These are phyloP conservation scores for Phytopythium delawarense DNA, from an alignment of 352 stramenopile genomes.

Conservation along the genomic window DNA sequence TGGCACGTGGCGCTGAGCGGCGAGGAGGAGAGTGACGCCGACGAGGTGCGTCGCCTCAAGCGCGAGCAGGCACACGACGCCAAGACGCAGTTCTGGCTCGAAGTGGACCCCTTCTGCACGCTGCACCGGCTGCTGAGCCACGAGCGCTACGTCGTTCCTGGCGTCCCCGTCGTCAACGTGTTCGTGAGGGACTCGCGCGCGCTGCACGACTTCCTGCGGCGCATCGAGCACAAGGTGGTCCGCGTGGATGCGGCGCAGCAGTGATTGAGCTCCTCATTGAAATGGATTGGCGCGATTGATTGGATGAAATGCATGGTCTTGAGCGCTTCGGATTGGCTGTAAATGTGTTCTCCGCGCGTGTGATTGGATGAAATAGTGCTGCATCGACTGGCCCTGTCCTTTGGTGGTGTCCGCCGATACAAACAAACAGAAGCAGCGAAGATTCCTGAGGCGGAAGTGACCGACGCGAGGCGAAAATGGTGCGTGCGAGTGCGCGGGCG, in stretches of 20 bases:
- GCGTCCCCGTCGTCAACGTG: conserved; percentile 80
- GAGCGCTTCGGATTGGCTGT: neutral
- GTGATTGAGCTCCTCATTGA: neutral
- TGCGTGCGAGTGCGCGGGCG: neutral
- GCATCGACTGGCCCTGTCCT: conserved; percentile 1
- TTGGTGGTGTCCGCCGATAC: neutral
- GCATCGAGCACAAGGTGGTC: conserved; percentile 62
- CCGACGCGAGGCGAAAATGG: neutral
- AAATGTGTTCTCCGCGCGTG: conserved; percentile 7
- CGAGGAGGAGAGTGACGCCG: conserved; percentile 63
- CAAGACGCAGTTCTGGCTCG: conserved; percentile 75
- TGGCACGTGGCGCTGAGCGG: conserved; percentile 81
- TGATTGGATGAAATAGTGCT: conserved; percentile 16
- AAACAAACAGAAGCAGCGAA: neutral
- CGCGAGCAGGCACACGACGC: conserved; percentile 71
- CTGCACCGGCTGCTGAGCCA: conserved; percentile 67
- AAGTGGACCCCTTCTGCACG: conserved; percentile 78
- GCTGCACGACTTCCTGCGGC: conserved; percentile 58
- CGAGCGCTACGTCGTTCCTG: conserved; percentile 76
- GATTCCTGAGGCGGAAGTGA: neutral
- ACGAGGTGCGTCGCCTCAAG: conserved; percentile 54
- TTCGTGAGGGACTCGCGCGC: conserved; percentile 70
- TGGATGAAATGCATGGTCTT: conserved; percentile 6
- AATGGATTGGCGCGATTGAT: neutral
- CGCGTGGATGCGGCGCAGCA: conserved; percentile 29